Evolutionary conservation across 495 filamentous ascomycete species (phyloP).

Genomic region (Parmelia sp.): DNA sequence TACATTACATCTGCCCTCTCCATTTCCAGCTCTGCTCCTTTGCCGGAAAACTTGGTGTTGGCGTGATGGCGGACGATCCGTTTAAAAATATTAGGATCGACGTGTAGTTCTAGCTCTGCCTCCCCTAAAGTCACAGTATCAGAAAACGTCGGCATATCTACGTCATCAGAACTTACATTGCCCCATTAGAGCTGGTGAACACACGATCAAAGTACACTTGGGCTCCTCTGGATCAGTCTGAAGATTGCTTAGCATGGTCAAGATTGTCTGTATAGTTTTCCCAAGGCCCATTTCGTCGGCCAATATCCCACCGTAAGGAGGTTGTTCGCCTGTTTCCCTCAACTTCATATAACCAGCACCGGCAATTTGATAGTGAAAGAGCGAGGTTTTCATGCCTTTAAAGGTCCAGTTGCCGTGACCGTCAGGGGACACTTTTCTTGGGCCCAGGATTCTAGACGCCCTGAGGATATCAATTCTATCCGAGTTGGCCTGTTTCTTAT

Average conservation of each 20-base stretch:
- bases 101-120: conserved; percentile 30
- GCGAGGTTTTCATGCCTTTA: conserved; percentile 18
- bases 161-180: conserved; percentile 33
- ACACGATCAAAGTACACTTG: conserved; percentile 48
- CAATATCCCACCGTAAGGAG: conserved; percentile 19
- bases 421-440: not conserved
- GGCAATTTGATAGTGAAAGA: conserved; percentile 23
- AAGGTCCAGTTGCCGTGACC: conserved; percentile 18
- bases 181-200: conserved; percentile 34
- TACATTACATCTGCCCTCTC: conserved; percentile 27
- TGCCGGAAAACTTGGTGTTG: conserved; percentile 4
- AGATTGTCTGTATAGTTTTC: conserved; percentile 49
- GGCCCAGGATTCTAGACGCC: not conserved
- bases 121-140: conserved; percentile 18
- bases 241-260: conserved; percentile 45
- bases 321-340: conserved; percentile 12
- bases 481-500: conserved; percentile 6
- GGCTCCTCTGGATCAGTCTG: conserved; percentile 22
- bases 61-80: conserved; percentile 24
- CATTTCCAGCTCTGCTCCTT: conserved; percentile 20
- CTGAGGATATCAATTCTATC: conserved; percentile 19
- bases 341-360: conserved; percentile 19
- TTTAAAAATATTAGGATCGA: conserved; percentile 10
- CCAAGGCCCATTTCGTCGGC: conserved; percentile 59
- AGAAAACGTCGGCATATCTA: too few relatives aligned